Evolutionary conservation across 2,329 filamentous ascomycete species (phyloP), one percentile per base, ranked within the genome.

Genomic region (Meredithiella fracta): DNA sequence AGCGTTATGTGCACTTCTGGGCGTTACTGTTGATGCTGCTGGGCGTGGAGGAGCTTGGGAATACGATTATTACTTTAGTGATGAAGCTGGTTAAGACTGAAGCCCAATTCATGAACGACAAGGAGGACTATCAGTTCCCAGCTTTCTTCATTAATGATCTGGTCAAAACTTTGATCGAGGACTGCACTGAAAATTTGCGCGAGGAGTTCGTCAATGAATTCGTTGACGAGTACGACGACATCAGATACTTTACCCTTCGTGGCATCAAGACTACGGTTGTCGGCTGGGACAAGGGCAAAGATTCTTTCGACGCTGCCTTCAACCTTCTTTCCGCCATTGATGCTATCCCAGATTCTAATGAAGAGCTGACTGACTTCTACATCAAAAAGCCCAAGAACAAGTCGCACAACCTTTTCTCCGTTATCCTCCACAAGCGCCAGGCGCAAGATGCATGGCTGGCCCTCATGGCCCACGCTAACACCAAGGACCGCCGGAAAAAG

Each of bases 71-170:
- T 62, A 86, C 84, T 0, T 71, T 96, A 51, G 77, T 82, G 57
- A 94, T 96, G 89, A 82, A 85, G 56, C 68, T 94, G 51, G 71
- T 94, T 61, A 92, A 94, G 71, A 83, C 85, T 53, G 87, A 94
- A 65, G 82, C 78, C 17, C 78, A 79, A 60, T 71, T 79, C 63
- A 66, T 81, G 37, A 75, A 74, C 56, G 76, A 76, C 56, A 77
- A 76, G 23, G 76, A 79, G 5, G 79, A 83, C 49, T 79, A 82
- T 63, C 78, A 72, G 14, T 94, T 94, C 69, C 83, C 85, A 2
- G 26, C 49, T 5, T 59, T 59, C 20, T 59, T 59, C 15, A 53
- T 50, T 26, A 51, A 37, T 1, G 54, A 59, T 9, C 22, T 59
- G n/a, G 25, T 59, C 53, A 78, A 77, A 22, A 70, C 72, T 0